These are phyloP conservation scores for Fusarium cyanostomum DNA, from an alignment of 2,329 filamentous ascomycete species.

Conservation along the genomic window DNA sequence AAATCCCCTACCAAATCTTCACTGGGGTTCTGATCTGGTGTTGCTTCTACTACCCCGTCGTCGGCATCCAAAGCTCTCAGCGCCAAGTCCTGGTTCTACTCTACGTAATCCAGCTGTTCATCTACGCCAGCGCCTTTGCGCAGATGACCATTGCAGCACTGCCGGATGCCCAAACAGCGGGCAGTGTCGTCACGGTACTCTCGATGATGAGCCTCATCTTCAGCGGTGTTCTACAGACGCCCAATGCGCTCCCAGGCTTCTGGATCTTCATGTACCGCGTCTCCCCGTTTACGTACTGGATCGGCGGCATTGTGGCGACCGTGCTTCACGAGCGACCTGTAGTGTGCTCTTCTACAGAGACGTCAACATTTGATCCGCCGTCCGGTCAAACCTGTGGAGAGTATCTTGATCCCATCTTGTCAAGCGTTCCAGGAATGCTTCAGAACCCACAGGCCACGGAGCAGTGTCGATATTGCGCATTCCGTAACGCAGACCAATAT, in stretches of 20 bases:
- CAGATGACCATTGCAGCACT: constrained; percentile 78
- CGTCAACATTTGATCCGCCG: constrained; percentile 72
- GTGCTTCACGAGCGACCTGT: constrained; percentile 67
- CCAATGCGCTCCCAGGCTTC: constrained; percentile 70
- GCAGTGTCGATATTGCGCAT: constrained; percentile 74
- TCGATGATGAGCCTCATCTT: constrained; percentile 69
- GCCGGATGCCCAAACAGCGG: constrained; percentile 73
- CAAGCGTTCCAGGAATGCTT: constrained; percentile 63
- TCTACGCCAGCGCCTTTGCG: constrained; percentile 77
- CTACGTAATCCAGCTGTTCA: constrained; percentile 71
- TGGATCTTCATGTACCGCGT: constrained; percentile 81
- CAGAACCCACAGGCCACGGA: constrained; percentile 65
- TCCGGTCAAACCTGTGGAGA: constrained; percentile 67
- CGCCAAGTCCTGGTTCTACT: constrained; percentile 73
- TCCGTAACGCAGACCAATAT: constrained; percentile 70
- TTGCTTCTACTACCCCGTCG: constrained; percentile 74
- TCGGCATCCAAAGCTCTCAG: constrained; percentile 58
- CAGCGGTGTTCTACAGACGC: constrained; percentile 70
- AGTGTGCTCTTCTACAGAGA: constrained; percentile 64
- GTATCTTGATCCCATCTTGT: constrained; percentile 69
- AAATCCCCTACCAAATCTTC: constrained; percentile 75
- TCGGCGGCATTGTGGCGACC: constrained; percentile 73
- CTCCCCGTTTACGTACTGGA: constrained; percentile 74
- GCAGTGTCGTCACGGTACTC: constrained; percentile 68
- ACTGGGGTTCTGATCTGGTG: constrained; percentile 70